Conservation (phyloP, 345 rosid genomes). For the Eutrema heterophyllum region DNA sequence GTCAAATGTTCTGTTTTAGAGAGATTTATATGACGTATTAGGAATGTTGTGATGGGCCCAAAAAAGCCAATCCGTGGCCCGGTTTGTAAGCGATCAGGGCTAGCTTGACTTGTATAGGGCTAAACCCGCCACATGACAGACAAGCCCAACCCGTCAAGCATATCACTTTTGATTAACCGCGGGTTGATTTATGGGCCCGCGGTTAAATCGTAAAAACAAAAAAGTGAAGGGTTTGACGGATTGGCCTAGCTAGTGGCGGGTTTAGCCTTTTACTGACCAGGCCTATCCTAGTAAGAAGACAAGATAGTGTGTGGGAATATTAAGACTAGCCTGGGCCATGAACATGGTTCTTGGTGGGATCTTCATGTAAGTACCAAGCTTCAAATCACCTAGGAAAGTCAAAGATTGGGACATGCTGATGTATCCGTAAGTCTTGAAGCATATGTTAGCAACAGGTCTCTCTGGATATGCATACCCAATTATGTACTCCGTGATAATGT, state of each 20-base stretch:
- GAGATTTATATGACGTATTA: background rate
- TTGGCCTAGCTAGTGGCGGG: too few relatives aligned
- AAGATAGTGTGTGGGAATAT: background rate
- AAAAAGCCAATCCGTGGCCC: background rate
- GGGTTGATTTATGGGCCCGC: too few relatives aligned
- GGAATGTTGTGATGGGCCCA: background rate
- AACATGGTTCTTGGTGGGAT: conserved; percentile 85
- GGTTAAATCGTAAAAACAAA: too few relatives aligned
- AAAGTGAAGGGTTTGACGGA: too few relatives aligned
- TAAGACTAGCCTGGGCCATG: conserved; percentile 39
- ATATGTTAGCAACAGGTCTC: conserved; percentile 84
- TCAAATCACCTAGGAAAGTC: conserved; percentile 62
- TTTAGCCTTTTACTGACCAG: too few relatives aligned
- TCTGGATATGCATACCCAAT: conserved; percentile 81
- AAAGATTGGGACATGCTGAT: conserved; percentile 78
- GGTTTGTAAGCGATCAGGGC: too few relatives aligned
- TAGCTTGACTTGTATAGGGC: too few relatives aligned
- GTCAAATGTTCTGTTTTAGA: background rate
- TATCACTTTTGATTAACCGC: too few relatives aligned
- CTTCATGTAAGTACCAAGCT: conserved; percentile 91
- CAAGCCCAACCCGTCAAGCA: too few relatives aligned
- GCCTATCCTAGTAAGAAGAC: background rate
- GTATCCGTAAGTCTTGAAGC: conserved; percentile 90
- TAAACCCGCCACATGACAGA: too few relatives aligned
- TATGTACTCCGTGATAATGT: conserved; percentile 72